A percentile compares a stretch with the other conserved stretches of the same genome.
Evolutionary conservation across 495 filamentous ascomycete genomes (phyloP).

Genomic region (Neurospora sp.): DNA sequence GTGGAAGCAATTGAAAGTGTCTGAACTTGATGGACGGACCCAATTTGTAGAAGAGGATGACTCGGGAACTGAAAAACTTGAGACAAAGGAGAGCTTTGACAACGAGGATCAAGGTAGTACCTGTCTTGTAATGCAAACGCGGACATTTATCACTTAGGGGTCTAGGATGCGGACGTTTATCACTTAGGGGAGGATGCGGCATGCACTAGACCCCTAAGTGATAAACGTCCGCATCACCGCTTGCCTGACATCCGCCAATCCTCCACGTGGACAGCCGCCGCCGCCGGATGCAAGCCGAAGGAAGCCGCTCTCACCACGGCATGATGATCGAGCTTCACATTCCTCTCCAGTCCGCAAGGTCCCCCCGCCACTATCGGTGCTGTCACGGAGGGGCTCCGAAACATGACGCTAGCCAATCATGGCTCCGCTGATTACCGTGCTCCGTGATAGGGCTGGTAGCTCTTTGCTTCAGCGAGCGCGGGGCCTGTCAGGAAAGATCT

Average conservation of each 20-base stretch:
- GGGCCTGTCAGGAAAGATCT: neutral
- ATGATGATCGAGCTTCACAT: neutral
- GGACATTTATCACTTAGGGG: neutral
- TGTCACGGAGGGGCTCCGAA: neutral
- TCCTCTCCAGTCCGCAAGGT: neutral
- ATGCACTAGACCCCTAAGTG: conserved; percentile 13
- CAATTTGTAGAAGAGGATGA: neutral
- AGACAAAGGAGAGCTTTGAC: neutral
- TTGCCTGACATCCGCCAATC: conserved; percentile 1
- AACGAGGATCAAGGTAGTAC: neutral
- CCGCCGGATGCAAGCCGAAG: conserved; percentile 2
- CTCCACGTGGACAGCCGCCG: conserved; percentile 4
- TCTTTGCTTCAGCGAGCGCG: neutral
- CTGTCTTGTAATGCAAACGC: neutral
- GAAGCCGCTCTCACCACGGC: neutral
- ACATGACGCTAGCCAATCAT: conserved; percentile 5
- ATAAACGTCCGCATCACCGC: conserved; percentile 2
- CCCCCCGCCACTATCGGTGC: neutral
- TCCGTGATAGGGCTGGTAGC: conserved; percentile 6
- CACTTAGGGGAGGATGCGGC: neutral
- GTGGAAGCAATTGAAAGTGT: neutral
- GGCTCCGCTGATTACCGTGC: conserved; percentile 8
- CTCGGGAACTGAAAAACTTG: neutral
- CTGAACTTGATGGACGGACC: neutral
- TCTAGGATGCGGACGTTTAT: no score